Conservation (phyloP, 202 grass and related monocot genomes). For the Eragrostis tef region DNA sequence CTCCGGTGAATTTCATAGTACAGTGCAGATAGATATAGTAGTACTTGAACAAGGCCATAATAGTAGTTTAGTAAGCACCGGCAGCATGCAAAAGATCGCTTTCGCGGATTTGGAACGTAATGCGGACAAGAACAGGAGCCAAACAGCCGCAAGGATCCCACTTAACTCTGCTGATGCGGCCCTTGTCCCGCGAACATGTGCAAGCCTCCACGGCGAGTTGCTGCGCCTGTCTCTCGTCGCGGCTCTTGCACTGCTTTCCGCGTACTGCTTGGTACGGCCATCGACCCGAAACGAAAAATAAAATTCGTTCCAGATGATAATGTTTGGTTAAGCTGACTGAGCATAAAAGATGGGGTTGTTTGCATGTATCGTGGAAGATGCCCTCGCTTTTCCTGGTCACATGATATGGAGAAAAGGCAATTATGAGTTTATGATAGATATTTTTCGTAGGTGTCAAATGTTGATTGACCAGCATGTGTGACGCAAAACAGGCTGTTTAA, state of each 20-base stretch:
- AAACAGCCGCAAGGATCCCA: slow-evolving; percentile 46
- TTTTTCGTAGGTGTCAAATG: slow-evolving; percentile 7
- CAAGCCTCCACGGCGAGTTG: slow-evolving; percentile 4
- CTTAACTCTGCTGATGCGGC: slow-evolving; percentile 24
- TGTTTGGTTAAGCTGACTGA: slow-evolving; percentile 30
- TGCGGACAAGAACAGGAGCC: slow-evolving; percentile 59
- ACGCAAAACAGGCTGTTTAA: slow-evolving; percentile 10
- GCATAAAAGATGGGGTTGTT: slow-evolving; percentile 2
- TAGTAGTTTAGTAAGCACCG: neutral
- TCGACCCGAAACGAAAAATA: slow-evolving; percentile 3
- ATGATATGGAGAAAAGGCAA: slow-evolving; percentile 4
- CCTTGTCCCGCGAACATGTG: slow-evolving; percentile 44
- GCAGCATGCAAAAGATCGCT: slow-evolving; percentile 12
- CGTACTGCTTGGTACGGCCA: slow-evolving; percentile 39
- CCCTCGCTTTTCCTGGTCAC: neutral
- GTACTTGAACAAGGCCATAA: neutral
- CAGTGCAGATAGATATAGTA: neutral
- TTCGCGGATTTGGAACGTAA: slow-evolving; percentile 51
- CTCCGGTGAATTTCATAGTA: neutral
- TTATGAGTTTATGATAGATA: neutral
- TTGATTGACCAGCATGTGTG: slow-evolving; percentile 38
- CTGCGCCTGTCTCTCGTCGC: slow-evolving; percentile 9
- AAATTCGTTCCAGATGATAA: slow-evolving; percentile 17
- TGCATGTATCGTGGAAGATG: slow-evolving; percentile 62
- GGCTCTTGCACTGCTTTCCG: slow-evolving; percentile 45